Percentiles rank a stretch among this genome's conserved stretches.
phyloP scores from a whole-genome alignment of 2,329 filamentous ascomycete species.

The Colletotrichum sp. region DNA sequence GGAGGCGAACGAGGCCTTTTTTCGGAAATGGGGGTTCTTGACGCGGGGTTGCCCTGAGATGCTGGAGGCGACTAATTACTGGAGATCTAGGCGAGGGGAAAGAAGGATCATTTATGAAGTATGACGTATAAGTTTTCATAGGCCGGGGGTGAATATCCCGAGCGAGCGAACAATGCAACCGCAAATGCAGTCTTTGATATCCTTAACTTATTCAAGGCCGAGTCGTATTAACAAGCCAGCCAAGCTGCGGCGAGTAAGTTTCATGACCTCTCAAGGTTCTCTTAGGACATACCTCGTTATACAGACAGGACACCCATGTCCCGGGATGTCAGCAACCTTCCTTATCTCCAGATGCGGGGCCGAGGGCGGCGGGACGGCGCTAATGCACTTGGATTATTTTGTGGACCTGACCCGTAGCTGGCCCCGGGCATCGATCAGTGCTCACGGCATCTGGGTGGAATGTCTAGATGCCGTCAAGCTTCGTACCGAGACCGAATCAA shows the following conservation, averaged over 20 bases:
- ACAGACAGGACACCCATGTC: background rate
- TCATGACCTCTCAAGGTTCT: background rate
- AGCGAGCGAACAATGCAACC: background rate
- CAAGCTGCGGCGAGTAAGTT: background rate
- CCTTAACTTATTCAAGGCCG: background rate
- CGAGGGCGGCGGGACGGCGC: background rate
- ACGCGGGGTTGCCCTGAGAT: conserved; percentile 39
- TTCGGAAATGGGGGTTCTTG: conserved; percentile 48
- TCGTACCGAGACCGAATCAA: background rate
- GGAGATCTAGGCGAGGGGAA: background rate
- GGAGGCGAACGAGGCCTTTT: conserved; percentile 50
- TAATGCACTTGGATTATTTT: conserved; percentile 4
- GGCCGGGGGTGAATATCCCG: background rate
- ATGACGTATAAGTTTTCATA: background rate
- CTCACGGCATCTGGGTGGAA: background rate
- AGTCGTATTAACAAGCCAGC: background rate
- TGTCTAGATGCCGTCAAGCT: background rate
- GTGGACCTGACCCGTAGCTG: background rate
- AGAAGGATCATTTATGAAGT: background rate
- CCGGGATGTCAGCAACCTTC: background rate
- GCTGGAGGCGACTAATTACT: conserved; percentile 37
- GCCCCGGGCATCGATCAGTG: background rate
- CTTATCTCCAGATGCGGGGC: background rate
- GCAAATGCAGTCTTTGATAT: background rate
- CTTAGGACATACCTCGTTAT: accelerated